These are phyloP conservation scores for Globisporangium acanthophoron DNA, from an alignment of 352 stramenopile genomes.

Conservation along the genomic window DNA sequence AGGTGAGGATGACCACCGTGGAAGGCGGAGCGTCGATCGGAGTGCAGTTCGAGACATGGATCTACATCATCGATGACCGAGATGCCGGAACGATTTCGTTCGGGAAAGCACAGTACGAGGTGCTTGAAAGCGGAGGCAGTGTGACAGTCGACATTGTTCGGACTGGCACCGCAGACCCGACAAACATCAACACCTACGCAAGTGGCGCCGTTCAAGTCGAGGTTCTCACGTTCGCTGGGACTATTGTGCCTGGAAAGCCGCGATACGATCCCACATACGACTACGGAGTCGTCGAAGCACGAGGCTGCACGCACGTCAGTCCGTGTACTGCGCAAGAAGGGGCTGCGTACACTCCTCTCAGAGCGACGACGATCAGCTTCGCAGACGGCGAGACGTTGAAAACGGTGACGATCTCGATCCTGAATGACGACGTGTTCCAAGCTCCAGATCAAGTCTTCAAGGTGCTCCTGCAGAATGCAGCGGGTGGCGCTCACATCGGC, in stretches of 20 bases:
- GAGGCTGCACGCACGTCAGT: slow-evolving; percentile 58
- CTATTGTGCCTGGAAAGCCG: slow-evolving; percentile 37
- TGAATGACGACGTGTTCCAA: slow-evolving; percentile 56
- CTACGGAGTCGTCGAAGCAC: slow-evolving; percentile 39
- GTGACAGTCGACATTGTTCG: slow-evolving; percentile 44
- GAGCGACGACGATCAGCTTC: slow-evolving; percentile 43
- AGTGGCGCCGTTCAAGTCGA: slow-evolving; percentile 50
- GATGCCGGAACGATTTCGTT: slow-evolving; percentile 71
- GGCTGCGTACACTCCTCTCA: slow-evolving; percentile 42
- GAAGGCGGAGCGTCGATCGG: slow-evolving; percentile 53
- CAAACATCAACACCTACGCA: slow-evolving; percentile 53
- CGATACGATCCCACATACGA: slow-evolving; percentile 51
- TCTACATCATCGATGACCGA: slow-evolving; percentile 74
- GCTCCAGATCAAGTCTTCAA: slow-evolving; percentile 66
- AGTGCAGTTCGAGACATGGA: slow-evolving; percentile 34
- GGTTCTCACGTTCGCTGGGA: slow-evolving; percentile 49
- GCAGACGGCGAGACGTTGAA: slow-evolving; percentile 35
- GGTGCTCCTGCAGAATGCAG: slow-evolving; percentile 37
- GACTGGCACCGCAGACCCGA: slow-evolving; percentile 37
- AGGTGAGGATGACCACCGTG: slow-evolving; percentile 42
- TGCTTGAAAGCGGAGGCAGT: slow-evolving; percentile 42
- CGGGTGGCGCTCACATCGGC: slow-evolving; percentile 47
- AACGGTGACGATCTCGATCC: slow-evolving; percentile 44
- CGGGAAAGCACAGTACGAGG: slow-evolving; percentile 41
- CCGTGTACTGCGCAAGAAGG: slow-evolving; percentile 44